Percentiles rank a stretch among this genome's conserved stretches.
These are phyloP conservation scores for Blechomonas ayalai DNA, from an alignment of 208 protist genomes.

Conservation along the genomic window DNA sequence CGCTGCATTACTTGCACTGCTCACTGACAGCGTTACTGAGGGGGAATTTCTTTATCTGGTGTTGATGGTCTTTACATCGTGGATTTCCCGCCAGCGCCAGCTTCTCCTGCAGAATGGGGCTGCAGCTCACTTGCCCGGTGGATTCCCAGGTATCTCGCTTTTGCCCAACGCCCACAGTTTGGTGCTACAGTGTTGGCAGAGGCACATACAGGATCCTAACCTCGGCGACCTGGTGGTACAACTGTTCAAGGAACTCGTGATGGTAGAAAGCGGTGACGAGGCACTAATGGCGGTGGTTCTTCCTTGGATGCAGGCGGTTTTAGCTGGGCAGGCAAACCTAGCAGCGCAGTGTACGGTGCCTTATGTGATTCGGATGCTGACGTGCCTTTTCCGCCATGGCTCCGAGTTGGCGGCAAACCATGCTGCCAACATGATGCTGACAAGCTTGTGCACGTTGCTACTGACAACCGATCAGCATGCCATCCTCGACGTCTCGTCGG, in stretches of 20 bases:
- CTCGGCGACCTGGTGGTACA: slow-evolving; percentile 36
- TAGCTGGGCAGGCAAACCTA: slow-evolving; percentile 4
- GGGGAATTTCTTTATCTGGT: slow-evolving; percentile 27
- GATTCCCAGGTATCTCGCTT: slow-evolving; percentile 2
- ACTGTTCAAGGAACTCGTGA: slow-evolving; percentile 21
- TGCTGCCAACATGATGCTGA: slow-evolving; percentile 10
- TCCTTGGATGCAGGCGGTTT: slow-evolving; percentile 11
- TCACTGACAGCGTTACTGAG: slow-evolving; percentile 3
- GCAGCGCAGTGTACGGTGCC: slow-evolving; percentile 12
- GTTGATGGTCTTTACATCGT: slow-evolving; percentile 16
- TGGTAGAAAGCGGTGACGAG: slow-evolving; percentile 6
- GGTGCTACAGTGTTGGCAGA: slow-evolving; percentile 47
- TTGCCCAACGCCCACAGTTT: slow-evolving; percentile 5
- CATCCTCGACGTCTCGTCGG: slow-evolving; percentile 26
- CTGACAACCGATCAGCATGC: slow-evolving; percentile 46
- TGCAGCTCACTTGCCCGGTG: too few species aligned
- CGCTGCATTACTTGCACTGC: slow-evolving; percentile 13
- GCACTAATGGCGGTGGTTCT: slow-evolving; percentile 3
- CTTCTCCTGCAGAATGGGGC: too few species aligned
- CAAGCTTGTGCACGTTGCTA: slow-evolving; percentile 31
- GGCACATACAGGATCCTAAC: slow-evolving; percentile 56
- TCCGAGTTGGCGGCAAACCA: slow-evolving; percentile 9
- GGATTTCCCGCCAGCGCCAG: slow-evolving; percentile 7
- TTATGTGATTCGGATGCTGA: slow-evolving; percentile 12
- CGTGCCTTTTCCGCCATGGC: slow-evolving; percentile 12